Base-by-base conservation (phyloP, 306 rosid species). In the Hylodesmum podocarpum region DNA sequence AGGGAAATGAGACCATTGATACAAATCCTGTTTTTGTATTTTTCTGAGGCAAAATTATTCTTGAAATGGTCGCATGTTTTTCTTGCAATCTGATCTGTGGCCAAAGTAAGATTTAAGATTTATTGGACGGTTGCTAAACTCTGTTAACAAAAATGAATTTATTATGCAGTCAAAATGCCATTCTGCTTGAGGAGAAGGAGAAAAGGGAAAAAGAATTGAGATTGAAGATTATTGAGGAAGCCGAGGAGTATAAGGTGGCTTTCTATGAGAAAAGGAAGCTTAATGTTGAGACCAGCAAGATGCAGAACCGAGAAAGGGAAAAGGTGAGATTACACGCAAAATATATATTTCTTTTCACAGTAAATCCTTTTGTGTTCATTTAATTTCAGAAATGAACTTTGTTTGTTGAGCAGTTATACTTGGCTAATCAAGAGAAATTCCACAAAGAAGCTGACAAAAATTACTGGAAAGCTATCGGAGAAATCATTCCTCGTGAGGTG, bases 391-490 rank as follows among this genome's bases (percentile, higher is more conserved):
- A 69, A 72, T 51, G 21, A 49, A 33, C 31, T 40, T 55, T 61
- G 14, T 75, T 15, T 81, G 19, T 75, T 63, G 88, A 49, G 78
- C 93, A 95, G 98, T 13, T 89, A 46, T 81, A 51, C 88, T 73
- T 86, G 84, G 89, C 87, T 33, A 91, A 82, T 76, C 96, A 87
- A 85, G 93, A 96, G 85, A 96, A 89, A 62, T 96, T 96, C 76
- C 97, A 96, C 82, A 91, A 91, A 79, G 94, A 87, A 28, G 98
- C 99, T 1, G 97, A 96, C 90, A 91, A 96, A 83, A 89, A 91
- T 88, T 91, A 91, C 81, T 96, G 99, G 99, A 96, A 88, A 79
- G 91, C 99, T 34, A 96, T 96, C 57, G 90, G 90, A 3, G 99
- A 96, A 81, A 87, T 92, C 61, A 86, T 96, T 83, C 98, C 99